Evolutionary conservation across 768 basidiomycete species (phyloP), one percentile per base, ranked within the genome.

Genomic region (Lactarius hatsudake): DNA sequence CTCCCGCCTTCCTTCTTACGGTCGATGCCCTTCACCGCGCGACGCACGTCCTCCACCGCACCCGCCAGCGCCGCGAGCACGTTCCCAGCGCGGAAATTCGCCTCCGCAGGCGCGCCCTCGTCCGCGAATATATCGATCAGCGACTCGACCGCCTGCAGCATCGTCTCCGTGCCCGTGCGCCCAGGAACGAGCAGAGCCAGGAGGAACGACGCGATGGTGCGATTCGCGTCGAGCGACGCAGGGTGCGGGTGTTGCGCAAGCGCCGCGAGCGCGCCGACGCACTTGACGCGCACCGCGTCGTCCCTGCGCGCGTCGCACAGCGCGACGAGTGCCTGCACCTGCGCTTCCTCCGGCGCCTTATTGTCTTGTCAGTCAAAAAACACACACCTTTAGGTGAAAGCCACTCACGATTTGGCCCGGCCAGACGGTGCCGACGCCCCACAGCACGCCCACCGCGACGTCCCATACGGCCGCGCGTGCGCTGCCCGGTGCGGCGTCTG

Each of bases 71-170:
- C 79, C 20, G 81, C 81, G 0, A 90, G 77, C 73, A 83, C 91
- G 17, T 77, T 74, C 0, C 85, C 85, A 64, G 87, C 78, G 53
- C 86, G 83, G 80, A 94, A 95, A 75, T 93, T 93, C 65, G 86
- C 74, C 74, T 98, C 95, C 73, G 91, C 94, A 0, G 88, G 83
- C 62, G 86, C 76, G 9, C 77, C 82, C 77, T 98, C 95, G 77
- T 98, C 95, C 4, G 94, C 93, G 75, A 91, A 98, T 61, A 96
- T 93, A 74, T 97, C 95, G 65, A 97, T 91, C 55, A 97, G 79
- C 30, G 91, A 91, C 17, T 94, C 93, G 10, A 84, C 80, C 1
- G 86, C 86, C 72, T 95, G 92, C 30, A 97, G 82, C 61, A 90
- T 80, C 0, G 89, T 83, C 74, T 95, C 93, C 0, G 85, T 83